phyloP scores from a whole-genome alignment of 192 early-diverging fungal genomes.

The Helicostylum pulchrum region DNA sequence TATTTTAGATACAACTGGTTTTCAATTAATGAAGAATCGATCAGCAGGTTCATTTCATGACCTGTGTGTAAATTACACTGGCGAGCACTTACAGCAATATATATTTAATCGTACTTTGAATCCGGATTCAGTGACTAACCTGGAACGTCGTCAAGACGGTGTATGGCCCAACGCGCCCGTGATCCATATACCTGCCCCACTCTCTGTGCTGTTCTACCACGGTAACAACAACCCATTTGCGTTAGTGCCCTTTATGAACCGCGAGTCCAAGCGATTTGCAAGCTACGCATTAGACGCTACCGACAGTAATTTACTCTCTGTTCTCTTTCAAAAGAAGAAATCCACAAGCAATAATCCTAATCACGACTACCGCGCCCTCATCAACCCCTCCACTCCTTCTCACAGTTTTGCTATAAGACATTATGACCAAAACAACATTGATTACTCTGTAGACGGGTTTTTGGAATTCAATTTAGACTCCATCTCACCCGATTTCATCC shows the following conservation, averaged over 20 bases:
- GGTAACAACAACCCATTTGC: conserved; percentile 27
- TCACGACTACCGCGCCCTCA: conserved; percentile 16
- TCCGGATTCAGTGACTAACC: background rate
- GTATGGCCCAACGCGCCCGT: conserved; percentile 28
- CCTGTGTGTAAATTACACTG: conserved; percentile 45
- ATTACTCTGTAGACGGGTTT: conserved; percentile 69
- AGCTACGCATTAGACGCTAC: conserved; percentile 40
- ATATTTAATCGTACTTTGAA: conserved; percentile 1
- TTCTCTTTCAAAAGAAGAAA: conserved; percentile 34
- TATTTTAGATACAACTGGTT: conserved; percentile 58
- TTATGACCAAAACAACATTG: conserved; percentile 45
- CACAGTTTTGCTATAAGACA: conserved; percentile 64
- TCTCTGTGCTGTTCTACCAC: conserved; percentile 10
- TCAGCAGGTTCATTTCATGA: conserved; percentile 45
- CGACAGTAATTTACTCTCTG: conserved; percentile 42
- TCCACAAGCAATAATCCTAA: conserved; percentile 27
- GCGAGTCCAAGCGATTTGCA: conserved; percentile 39
- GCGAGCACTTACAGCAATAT: conserved; percentile 49
- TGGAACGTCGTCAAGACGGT: conserved; percentile 60
- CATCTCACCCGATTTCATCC: conserved; percentile 66
- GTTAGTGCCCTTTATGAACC: conserved; percentile 42
- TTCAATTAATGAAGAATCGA: conserved; percentile 31
- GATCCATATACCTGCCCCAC: background rate
- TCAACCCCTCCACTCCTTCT: conserved; percentile 23
- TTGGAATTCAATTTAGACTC: conserved; percentile 55